These are phyloP conservation scores for Beauveria sp. DNA, from an alignment of 2,329 filamentous ascomycete genomes.

Conservation along the genomic window DNA sequence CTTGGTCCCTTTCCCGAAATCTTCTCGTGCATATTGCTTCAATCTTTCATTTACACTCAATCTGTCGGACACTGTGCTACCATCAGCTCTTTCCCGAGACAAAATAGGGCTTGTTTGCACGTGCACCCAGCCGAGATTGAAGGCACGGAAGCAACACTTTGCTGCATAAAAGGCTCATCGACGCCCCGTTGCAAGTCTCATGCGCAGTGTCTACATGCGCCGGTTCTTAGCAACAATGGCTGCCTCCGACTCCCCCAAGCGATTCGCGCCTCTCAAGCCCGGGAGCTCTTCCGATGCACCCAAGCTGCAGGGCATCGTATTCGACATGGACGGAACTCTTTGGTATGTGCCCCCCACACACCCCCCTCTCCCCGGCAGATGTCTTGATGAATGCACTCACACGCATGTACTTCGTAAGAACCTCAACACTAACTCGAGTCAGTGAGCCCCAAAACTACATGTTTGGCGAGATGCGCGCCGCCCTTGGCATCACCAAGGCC, in stretches of 20 bases:
- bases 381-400: too few relatives aligned
- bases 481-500: constrained; percentile 62
- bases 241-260: constrained; percentile 27
- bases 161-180: constrained; percentile 2
- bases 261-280: constrained; percentile 49
- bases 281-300: constrained; percentile 30
- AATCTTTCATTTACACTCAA: too few relatives aligned
- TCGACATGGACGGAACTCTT: constrained; percentile 92
- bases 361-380: neutral
- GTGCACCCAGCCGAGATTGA: neutral
- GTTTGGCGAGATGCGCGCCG: constrained; percentile 78
- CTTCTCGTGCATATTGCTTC: too few relatives aligned
- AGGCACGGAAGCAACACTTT: neutral
- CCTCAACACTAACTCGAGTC: neutral
- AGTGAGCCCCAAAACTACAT: constrained; percentile 93
- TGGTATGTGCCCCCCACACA: constrained; percentile 46
- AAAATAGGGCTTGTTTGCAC: neutral
- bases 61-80: neutral
- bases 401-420: constrained; percentile 3
- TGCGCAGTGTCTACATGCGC: constrained; percentile 14
- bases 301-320: constrained; percentile 57
- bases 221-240: constrained; percentile 36
- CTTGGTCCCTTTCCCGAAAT: too few relatives aligned
- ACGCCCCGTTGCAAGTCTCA: neutral
- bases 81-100: neutral